Base-by-base conservation (phyloP, 495 filamentous ascomycete genomes). In the Oleoguttula mirabilis region DNA sequence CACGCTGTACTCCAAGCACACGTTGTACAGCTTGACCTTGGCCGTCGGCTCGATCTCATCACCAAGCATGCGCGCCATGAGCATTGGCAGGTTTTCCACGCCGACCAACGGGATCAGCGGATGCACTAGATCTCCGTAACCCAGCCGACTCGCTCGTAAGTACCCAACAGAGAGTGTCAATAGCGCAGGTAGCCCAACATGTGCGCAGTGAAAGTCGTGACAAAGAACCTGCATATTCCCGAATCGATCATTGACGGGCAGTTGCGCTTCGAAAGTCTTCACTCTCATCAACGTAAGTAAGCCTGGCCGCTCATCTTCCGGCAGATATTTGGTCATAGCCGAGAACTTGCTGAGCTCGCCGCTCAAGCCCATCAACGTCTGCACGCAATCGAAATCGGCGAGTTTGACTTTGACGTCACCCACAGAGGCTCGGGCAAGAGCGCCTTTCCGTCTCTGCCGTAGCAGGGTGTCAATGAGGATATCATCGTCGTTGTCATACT, bases 271-370 rank as follows among this genome's bases (percentile, higher is more conserved):
- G 10, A 86, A 45, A 6, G 76, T 67, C 34, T 75, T 70, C 30
- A 94, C 53, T n/a, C 73, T 61, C 8, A 70, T 65, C 12, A 96
- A 62, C 5, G 79, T 88, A 24, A 99, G 61, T 21, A 96, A 64
- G 0, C 92, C 92, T 11, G 92, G 92, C 0, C 90, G 76, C 47
- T 95, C 88, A 63, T 96, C 92, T 55, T 96, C 87, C 0, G 92
- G 88, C 3, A 99, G 68, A 54, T 96, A 95, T 54, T 94, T 95
- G 10, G 90, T 74, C 20, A 96, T 86, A 5, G 77, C 90, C 10
- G 86, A 81, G 4, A 96, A 65, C 51, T 77, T 79, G 11, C 80
- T 69, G 24, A 96, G 44, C 55, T 99, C 92, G 31, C 81, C 76
- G 1, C 70, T 75, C 4, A 99, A 68, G 14, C 66, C 67, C n/a